Base-by-base conservation (phyloP, 108 stramenopile species). In the Hondaea fermentalgiana region DNA sequence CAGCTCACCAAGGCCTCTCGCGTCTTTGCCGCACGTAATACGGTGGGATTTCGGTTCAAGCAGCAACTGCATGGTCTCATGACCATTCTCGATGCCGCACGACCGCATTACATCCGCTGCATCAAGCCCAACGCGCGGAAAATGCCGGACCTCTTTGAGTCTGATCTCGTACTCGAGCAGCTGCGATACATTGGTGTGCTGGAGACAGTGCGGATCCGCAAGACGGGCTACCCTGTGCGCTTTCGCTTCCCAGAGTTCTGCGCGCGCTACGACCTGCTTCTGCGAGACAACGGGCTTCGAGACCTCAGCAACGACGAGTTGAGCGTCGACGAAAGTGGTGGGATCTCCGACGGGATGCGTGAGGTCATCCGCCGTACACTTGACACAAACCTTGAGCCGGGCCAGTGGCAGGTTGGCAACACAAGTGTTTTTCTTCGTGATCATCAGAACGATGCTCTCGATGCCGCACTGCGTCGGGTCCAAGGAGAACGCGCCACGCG, bases 31-130 rank as follows among this genome's bases (percentile, higher is more conserved):
- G 76, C 76, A 49, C 89, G 90, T 17, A 88, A 58, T 4, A 90
- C 91, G 44, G 90, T 92, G 25, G 90, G 92, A 53, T 58, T 60
- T 19, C 93, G 92, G 88, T 93, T 93, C 90, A 91, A 90, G 90
- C 60, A 59, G 58, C 91, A 93, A 90, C 89, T 91, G 57, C 28
- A 16, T n/a, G 42, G 60, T 17, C 91, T 91, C 87, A 60, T 90
- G 76, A 19, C 29, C 4, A 72, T 47, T 14, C 57, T 91, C 17
- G 5, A 58, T 19, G 57, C 43, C 4, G 42, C 64, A 10, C 23
- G 8, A 29, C 90, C 91, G n/a, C 87, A 88, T 29, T 90, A 90
- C 87, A 47, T 90, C 57, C 90, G 90, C 17, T 90, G 90, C 88
- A 88, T 90, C 88, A 90, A 90, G 90, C 90, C 90, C 57, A 90